Base-by-base conservation (phyloP, 2,329 filamentous ascomycete genomes). In the Curvularia lunata region DNA sequence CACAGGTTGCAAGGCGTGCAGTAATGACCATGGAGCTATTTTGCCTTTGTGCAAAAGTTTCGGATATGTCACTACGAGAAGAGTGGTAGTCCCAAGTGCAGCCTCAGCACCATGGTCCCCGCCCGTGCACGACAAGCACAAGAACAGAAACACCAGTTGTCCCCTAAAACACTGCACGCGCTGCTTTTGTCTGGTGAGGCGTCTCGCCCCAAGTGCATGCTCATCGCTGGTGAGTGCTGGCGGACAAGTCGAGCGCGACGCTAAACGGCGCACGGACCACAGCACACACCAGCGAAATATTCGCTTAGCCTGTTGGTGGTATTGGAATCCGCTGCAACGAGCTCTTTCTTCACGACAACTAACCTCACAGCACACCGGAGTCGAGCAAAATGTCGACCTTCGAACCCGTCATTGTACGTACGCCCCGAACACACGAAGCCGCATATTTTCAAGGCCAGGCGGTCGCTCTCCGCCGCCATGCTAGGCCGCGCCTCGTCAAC, bases 351-450 rank as follows among this genome's bases (percentile, higher is more conserved):
- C 61, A 52, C 59, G 57, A 63, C 62, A 61, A 73, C 70, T 73
- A 73, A 74, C 71, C 65, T 62, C 57, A 65, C 70, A 74, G 67
- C 70, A 68, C 64, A 65, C 63, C 67, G 63, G 66, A 63, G 71
- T 66, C 71, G 69, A 67, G 70, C 72, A 86, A 79, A 80, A 88
- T 88, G 85, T 87, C 85, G 81, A 81, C 84, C 77, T 86, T 86
- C 80, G 85, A 88, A 77, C 84, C 85, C 79, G 85, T 87, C 78
- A 85, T 75, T 78, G 85, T 87, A 84, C 77, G 84, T 86, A 67
- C 62, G 56, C 63, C 59, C 64, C 58, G 64, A 61, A 50, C 43
- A 48, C 40, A 61, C 65, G 61, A 57, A 48, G 47, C 45, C 51
- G 37, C 52, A 47, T 41, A 27, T 25, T 48, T 38, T 38, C 30